These are phyloP conservation scores for Pyrenopolyporus hunteri DNA, from an alignment of 495 filamentous ascomycete species.

Conservation along the genomic window DNA sequence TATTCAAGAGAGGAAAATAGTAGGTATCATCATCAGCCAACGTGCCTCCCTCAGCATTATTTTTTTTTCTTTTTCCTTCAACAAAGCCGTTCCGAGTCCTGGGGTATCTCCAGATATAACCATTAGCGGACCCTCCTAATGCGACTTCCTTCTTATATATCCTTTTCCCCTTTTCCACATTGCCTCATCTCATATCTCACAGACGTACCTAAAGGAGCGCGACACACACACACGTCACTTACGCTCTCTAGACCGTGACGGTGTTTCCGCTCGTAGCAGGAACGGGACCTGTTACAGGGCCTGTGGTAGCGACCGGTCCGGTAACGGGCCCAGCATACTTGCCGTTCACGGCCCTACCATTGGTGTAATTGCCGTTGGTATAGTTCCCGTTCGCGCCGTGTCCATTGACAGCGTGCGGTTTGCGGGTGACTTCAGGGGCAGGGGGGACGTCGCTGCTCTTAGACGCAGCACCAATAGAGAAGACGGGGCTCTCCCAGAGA, in stretches of 20 bases:
- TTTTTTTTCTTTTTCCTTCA: constrained; percentile 21
- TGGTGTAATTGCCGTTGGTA: constrained; percentile 16
- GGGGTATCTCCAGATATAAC: constrained; percentile 34
- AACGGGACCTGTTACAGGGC: background rate
- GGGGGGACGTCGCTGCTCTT: constrained; percentile 73
- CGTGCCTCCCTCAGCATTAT: background rate
- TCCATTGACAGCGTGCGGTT: constrained; percentile 50
- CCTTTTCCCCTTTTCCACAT: background rate
- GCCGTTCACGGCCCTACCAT: constrained; percentile 4
- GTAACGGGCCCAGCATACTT: background rate
- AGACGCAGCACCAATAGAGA: constrained; percentile 80
- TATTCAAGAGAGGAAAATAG: constrained; percentile 15
- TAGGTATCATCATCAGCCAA: constrained; percentile 26
- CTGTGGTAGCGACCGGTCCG: constrained; percentile 5
- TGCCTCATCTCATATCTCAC: background rate
- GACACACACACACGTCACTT: background rate
- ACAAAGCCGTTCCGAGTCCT: constrained; percentile 23
- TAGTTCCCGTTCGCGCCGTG: constrained; percentile 26
- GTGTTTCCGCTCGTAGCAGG: constrained; percentile 4
- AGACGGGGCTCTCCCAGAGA: constrained; percentile 93
- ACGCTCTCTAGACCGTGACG: constrained; percentile 23
- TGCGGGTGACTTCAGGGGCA: constrained; percentile 69
- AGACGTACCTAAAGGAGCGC: background rate
- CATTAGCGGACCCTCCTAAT: constrained; percentile 8
- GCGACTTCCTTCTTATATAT: background rate